Evolutionary conservation across 2,329 filamentous ascomycete genomes (phyloP).

Genomic region (Colletotrichum siamense): DNA sequence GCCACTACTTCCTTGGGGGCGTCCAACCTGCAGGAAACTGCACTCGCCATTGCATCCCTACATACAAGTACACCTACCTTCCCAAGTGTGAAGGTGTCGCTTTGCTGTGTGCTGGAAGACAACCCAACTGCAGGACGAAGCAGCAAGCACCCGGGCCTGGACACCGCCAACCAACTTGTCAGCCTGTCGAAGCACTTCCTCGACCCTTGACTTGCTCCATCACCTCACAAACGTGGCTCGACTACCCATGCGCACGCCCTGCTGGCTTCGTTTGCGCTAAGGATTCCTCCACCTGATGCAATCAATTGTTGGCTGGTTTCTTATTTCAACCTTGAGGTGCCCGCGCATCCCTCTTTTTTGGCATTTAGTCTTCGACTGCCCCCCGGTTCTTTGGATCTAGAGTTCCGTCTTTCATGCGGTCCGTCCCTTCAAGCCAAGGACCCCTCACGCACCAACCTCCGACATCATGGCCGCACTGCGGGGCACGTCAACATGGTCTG

Average conservation of each 20-base stretch:
- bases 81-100: not conserved
- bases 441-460: not conserved
- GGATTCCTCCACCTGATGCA: not conserved
- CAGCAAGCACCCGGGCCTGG: not conserved
- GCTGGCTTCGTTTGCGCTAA: not conserved
- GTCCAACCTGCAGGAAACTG: conserved; percentile 6
- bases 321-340: not conserved
- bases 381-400: not conserved
- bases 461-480: conserved; percentile 20
- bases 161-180: not conserved
- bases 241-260: conserved; percentile 11
- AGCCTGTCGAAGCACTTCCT: not conserved
- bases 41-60: not conserved
- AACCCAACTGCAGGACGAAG: not conserved
- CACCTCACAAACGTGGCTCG: conserved; percentile 6
- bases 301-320: not conserved
- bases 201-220: not conserved
- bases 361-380: not conserved
- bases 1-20: not conserved
- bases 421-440: not conserved
- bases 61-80: conserved; percentile 8
- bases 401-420: conserved; percentile 5
- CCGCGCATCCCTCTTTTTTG: not conserved
- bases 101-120: not conserved
- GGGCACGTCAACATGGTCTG: conserved; percentile 11